Base-by-base conservation (phyloP, 2,329 filamentous ascomycete species). In the Cladophialophora immunda region DNA sequence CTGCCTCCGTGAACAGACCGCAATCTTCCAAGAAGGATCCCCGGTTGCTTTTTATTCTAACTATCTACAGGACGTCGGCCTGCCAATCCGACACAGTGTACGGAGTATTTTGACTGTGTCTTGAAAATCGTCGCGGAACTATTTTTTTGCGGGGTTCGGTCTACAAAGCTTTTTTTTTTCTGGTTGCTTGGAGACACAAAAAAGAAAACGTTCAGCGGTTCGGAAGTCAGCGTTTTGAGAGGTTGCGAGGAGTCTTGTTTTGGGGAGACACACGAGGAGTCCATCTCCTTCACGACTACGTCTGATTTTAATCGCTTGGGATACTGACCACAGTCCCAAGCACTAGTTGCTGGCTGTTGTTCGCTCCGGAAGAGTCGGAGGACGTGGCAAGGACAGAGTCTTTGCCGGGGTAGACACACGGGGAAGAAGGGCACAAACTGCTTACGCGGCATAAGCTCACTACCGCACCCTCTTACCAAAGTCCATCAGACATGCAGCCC, bases 51-150 rank as follows among this genome's bases (percentile, higher is more conserved):
- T 50, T 61, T 25, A 45, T 70, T 66, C 68, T 66, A 70, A 70
- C 68, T 70, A 70, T 68, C 61, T 70, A 70, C 68, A 68, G 68
- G 68, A 68, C 27, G 65, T 70, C 68, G 68, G 68, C 68, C 68
- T 70, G 68, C 68, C 68, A 70, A 70, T 68, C 68, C 66, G 68
- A 70, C 58, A 19, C 50, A 34, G 29, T 27, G 50, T 36, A 36
- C 52, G 13, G n/a, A 27, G 13, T 58, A 25, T 27, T 41, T 58
- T 34, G 54, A 11, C 7, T 6, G 19, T 29, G 50, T 41, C 38
- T 41, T 22, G 22, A 22, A 30, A 30, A 52, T 8, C n/a, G n/a
- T n/a, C n/a, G n/a, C n/a, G n/a, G n/a, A n/a, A n/a, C 15, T 34
- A 55, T 34, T 29, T 17, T 17, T 22, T 27, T 56, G 60, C 45